These are phyloP conservation scores for Xylariaceae sp. DNA, from an alignment of 2,329 filamentous ascomycete species.

Conservation along the genomic window DNA sequence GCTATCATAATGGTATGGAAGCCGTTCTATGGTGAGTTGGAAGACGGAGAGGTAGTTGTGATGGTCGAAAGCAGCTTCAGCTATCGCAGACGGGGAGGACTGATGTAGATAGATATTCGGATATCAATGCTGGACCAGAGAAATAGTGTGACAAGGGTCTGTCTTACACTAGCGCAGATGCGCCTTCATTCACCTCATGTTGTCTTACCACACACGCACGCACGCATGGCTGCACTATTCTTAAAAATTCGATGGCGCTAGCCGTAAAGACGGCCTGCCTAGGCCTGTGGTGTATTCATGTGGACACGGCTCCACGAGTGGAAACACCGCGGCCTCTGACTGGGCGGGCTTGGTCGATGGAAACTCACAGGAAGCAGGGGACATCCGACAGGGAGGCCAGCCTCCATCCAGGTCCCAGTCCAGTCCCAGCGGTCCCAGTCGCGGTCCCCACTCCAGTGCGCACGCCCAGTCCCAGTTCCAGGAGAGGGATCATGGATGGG, in stretches of 20 bases:
- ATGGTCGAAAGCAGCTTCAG: slow-evolving; percentile 16
- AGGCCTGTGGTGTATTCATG: slow-evolving; percentile 5
- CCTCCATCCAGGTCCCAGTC: neutral
- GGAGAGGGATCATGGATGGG: neutral
- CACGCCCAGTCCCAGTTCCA: neutral
- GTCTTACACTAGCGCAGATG: slow-evolving; percentile 23
- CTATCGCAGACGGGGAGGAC: slow-evolving; percentile 26
- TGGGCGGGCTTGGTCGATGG: neutral
- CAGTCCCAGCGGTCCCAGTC: too few species aligned
- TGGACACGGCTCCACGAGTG: slow-evolving; percentile 9
- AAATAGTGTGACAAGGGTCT: slow-evolving; percentile 24
- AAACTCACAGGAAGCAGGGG: neutral
- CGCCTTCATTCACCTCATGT: slow-evolving; percentile 12
- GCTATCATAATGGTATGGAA: slow-evolving; percentile 7
- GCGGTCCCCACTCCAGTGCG: neutral
- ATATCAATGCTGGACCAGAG: slow-evolving; percentile 27
- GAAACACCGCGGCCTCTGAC: slow-evolving; percentile 16
- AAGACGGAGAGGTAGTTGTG: slow-evolving; percentile 12
- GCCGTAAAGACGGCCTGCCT: slow-evolving; percentile 29
- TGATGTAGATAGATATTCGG: slow-evolving; percentile 24
- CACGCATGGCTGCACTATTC: slow-evolving; percentile 33
- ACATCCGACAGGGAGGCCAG: neutral
- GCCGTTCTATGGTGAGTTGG: slow-evolving; percentile 7
- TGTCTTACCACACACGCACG: slow-evolving; percentile 24
- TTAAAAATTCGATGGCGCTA: slow-evolving; percentile 34